Base-by-base conservation (phyloP, 2,329 filamentous ascomycete species). In the Laburnicola sp. region DNA sequence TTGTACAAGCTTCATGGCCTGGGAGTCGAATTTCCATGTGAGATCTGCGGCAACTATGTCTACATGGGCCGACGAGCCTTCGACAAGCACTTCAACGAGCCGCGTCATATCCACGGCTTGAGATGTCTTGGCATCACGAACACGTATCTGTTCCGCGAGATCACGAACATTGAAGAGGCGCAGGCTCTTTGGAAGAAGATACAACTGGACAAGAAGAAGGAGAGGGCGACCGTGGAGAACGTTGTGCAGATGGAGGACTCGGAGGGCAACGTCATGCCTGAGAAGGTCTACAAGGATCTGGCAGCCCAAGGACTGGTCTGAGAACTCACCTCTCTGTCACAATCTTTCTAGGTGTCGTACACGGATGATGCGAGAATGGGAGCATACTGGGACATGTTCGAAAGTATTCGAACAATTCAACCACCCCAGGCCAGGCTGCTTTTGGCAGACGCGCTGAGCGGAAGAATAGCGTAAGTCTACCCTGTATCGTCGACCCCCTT, bases 191-290 rank as follows among this genome's bases (percentile, higher is more conserved):
- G 93, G 91, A 90, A 93, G 54, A 97, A 97, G 81, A 87, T 99
- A 23, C 88, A 95, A 71, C 80, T 85, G 50, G 91, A 96, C 60
- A 87, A 89, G 74, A 91, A 89, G 80, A 87, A 85, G 72, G 85
- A 85, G 57, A 87, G 86, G 70, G 80, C 87, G 0, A 85, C 87
- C 56, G 87, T 88, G 38, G 91, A 93, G 34, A 90, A 88, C 53
- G 84, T 99, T 7, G 90, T 97, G 43, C 91, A 99, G 79, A 99
- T 99, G 94, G 94, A 99, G 79, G 94, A 99, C 73, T 89, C 85
- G 0, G 89, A 96, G 70, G 94, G 94, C 40, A 97, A 99, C 66
- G 94, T 99, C 50, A 99, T 99, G 94, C 94, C 95, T 0, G 91
- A 97, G 77, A 96, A 96, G 80, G 93, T 99, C 48, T 99, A 97